Base-by-base conservation (phyloP, 495 filamentous ascomycete genomes). In the Hyaloscypha bicolor region DNA sequence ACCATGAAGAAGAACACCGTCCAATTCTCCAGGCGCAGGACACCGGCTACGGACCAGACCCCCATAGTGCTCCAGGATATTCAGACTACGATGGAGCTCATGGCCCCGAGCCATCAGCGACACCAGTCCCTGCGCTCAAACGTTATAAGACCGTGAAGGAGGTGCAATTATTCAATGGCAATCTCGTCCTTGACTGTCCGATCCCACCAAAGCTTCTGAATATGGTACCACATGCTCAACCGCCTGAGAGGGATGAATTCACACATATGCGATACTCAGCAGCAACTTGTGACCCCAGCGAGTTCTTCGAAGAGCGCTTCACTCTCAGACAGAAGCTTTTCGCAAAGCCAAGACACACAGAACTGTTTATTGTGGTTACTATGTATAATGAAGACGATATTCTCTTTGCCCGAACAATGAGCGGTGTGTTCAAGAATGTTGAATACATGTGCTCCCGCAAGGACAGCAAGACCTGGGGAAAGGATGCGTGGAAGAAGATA, bases 331-430 rank as follows among this genome's bases (percentile, higher is more conserved):
- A 99, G 79, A 89, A 88, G 76, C 86, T 99, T 11, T 98, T 98
- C 77, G 92, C 92, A 63, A 97, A 97, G 77, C 89, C 93, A 12
- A 83, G 96, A 52, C 89, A 96, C 72, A 99, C 96, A 0, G 96
- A 99, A 80, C 84, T 99, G 0, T 98, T 99, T 79, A 97, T 99
- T 74, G 95, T 92, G 9, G 86, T 99, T 51, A 99, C 96, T 35
- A 99, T 99, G 96, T 99, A 93, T 80, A 99, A 99, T 73, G 96
- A 99, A 76, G 93, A 99, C 75, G 96, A 98, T 66, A 91, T 97
- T 66, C 84, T 98, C 21, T 97, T 99, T 74, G 93, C 96, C 45
- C 87, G 96, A 42, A 99, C 96, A 4, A 91, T 99, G 93, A 92
- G 90, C 9, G 96, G 96, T 79, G 94, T 99, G 1, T 90, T 98